Percentiles rank a stretch among this genome's conserved stretches.
Conservation (phyloP, 768 basidiomycete genomes). For the Chalciporus pseudorubinellus region DNA sequence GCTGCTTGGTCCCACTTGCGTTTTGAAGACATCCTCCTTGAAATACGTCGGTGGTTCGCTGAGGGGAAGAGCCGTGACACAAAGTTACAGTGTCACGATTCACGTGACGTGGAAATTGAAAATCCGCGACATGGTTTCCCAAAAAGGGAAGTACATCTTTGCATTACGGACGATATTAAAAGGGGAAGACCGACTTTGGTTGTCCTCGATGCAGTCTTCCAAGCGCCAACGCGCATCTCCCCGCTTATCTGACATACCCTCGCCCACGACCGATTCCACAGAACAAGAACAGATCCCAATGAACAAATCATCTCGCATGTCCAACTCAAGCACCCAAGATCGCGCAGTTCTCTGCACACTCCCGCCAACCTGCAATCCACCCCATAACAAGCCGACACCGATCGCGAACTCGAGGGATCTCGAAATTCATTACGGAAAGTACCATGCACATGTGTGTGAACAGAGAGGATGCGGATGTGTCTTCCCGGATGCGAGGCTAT, state of each 20-base stretch:
- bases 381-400: conserved; percentile 53
- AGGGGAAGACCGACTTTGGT: neutral
- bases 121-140: conserved; percentile 16
- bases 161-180: neutral
- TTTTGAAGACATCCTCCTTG: conserved; percentile 58
- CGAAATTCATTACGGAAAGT: conserved; percentile 79
- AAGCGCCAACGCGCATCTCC: conserved; percentile 34
- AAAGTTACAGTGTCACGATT: conserved; percentile 9
- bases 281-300: conserved; percentile 27
- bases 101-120: conserved; percentile 16
- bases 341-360: conserved; percentile 64
- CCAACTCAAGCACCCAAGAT: conserved; percentile 21
- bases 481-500: conserved; percentile 77
- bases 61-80: conserved; percentile 3
- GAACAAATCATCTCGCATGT: conserved; percentile 32
- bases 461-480: conserved; percentile 68
- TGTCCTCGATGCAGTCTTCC: conserved; percentile 22
- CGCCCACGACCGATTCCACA: conserved; percentile 25
- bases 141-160: neutral
- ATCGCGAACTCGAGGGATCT: conserved; percentile 66
- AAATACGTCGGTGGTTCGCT: neutral
- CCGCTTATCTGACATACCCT: conserved; percentile 31
- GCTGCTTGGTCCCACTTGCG: conserved; percentile 80
- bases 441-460: conserved; percentile 82
- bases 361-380: conserved; percentile 77